Conservation (phyloP, 352 stramenopile genomes). For the Phytophthora niederhauseri region DNA sequence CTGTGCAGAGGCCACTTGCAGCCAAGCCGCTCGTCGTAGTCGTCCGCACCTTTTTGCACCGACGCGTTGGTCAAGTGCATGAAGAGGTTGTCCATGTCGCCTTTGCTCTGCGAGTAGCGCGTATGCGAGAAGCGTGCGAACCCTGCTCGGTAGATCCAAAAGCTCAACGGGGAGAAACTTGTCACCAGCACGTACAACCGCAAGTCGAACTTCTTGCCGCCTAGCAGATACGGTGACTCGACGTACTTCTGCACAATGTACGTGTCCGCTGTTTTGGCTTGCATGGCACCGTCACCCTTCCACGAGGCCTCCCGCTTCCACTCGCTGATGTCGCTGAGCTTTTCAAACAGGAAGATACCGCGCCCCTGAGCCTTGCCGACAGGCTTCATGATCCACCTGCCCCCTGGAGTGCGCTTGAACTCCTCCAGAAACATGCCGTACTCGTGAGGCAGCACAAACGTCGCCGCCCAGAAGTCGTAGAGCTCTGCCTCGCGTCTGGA, state of each 20-base stretch:
- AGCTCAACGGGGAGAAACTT: conserved; percentile 78
- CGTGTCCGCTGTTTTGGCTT: conserved; percentile 57
- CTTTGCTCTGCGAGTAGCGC: conserved; percentile 69
- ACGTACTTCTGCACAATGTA: conserved; percentile 89
- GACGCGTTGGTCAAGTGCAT: conserved; percentile 79
- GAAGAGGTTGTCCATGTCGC: conserved; percentile 76
- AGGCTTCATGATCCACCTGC: conserved; percentile 95
- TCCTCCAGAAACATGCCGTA: conserved; percentile 84
- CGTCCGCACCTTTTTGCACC: conserved; percentile 66
- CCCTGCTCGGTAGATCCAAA: conserved; percentile 89
- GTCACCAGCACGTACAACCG: conserved; percentile 91
- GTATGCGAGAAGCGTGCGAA: conserved; percentile 85
- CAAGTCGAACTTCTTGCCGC: conserved; percentile 92
- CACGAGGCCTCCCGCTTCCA: conserved; percentile 84
- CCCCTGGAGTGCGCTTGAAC: conserved; percentile 64
- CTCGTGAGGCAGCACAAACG: conserved; percentile 90
- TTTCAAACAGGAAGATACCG: conserved; percentile 91
- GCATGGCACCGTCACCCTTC: conserved; percentile 43
- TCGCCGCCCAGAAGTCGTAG: conserved; percentile 68
- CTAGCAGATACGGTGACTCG: conserved; percentile 71
- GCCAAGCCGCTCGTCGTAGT: conserved; percentile 50
- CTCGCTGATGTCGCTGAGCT: conserved; percentile 87
- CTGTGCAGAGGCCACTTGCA: conserved; percentile 76
- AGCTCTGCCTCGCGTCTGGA: conserved; percentile 47
- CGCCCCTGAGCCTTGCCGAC: conserved; percentile 79